Evolutionary conservation across 2,329 filamentous ascomycete genomes (phyloP), one percentile per base, ranked within the genome.

Genomic region (Aspergillus glaucus): DNA sequence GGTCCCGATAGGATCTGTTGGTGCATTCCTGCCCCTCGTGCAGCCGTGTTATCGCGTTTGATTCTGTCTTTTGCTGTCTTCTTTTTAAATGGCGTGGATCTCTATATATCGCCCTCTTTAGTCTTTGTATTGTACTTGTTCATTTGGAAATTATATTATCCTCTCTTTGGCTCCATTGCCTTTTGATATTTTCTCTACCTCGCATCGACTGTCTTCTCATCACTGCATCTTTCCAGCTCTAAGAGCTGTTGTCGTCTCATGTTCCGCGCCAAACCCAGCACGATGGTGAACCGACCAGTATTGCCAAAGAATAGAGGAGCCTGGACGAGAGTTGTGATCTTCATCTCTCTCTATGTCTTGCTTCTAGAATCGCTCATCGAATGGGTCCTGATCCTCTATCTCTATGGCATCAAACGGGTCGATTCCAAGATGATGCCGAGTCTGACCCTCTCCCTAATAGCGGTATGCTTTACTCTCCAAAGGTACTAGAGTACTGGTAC

Each of bases 341-440:
- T 69, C 24, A 50, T 67, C 44, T 57, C 63, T 12, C 57, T 70
- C 4, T 69, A 70, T 44, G 54, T 61, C 22, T 50, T 69, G 39
- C 60, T 69, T 10, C 48, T 69, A 2, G 57, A 65, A 47, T 70
- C 67, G 0, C 50, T 69, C n/a, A 57, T 63, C 10, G 56, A 69
- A 58, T 62, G 60, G 48, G 65, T 62, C 0, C 44, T 70, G 5
- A 62, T 66, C 4, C 50, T 69, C 2, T 67, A 63, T 44, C 57
- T 70, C 1, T 71, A 68, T 45, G 64, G 56, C 6, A 64, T 58
- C 37, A 55, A 55, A 22, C 52, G 55, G n/a, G 66, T 70, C 28
- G 68, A 70, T 47, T 62, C 60, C n/a, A 65, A 65, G 50, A 71
- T 68, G 63, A 62, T 62, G 0, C 57, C 61, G 6, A 70, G 67